Evolutionary conservation across 2,329 filamentous ascomycete genomes (phyloP), one percentile per base, ranked within the genome.

Genomic region (Xylariaceae sp.): DNA sequence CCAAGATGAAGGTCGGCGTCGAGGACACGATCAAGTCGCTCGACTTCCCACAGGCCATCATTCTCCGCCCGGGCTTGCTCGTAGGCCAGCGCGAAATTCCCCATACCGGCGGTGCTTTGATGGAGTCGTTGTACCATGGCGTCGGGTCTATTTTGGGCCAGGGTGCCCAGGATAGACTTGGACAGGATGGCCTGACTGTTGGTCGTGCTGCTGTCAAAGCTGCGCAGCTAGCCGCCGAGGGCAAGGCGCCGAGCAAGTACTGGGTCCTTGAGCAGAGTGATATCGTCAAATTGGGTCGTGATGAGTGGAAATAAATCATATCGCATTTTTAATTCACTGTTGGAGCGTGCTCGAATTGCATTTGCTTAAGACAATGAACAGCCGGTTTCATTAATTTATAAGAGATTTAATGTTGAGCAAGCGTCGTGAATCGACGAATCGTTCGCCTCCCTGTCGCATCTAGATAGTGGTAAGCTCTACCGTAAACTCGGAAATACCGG

Each of bases 1-100:
- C 82, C 74, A 60, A 76, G 70, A 94, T 96, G 89, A 96, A 96
- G 77, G 84, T 83, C 29, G 88, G 94, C 64, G 83, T 96, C 41
- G 92, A 97, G 70, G 87, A 95, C 35, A 76, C 83, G 12, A 80
- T 96, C 56, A 81, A 82, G 68, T 80, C 73, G 42, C 72, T 92
- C 3, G 85, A 75, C 3, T 96, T 96, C 67, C 87, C 91, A 48
- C 83, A 88, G 61, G 86, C 85, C 3, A 80, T 96, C 53, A 86
- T 96, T 51, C 47, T 86, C 27, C 71, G 84, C 44, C 91, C 91
- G 0, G 91, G 88, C 0, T 60, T 91, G 58, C 88, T 96, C 62
- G 70, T 91, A 2, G 91, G 91, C 2, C 69, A 80, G 12, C 78
- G 91, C 53, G 79, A 86, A 64, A 77, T 85, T 56, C 75, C 75